phyloP scores from a whole-genome alignment of 2,329 filamentous ascomycete species.

The Macrophomina phaseolina region DNA sequence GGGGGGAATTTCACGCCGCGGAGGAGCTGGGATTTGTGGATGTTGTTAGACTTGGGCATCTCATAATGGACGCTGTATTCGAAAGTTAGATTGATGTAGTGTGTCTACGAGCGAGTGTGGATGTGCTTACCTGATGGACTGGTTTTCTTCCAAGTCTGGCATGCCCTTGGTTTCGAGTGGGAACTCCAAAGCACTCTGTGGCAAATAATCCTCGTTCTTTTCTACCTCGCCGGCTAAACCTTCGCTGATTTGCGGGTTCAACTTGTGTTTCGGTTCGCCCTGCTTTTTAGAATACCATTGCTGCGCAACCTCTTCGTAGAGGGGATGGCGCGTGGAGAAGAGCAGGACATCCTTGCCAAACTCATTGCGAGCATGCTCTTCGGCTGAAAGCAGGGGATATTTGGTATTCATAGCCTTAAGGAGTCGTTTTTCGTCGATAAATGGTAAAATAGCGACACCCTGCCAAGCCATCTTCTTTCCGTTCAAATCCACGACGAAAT shows the following conservation, averaged over 20 bases:
- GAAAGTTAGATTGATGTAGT: conserved; percentile 37
- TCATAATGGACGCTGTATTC: conserved; percentile 77
- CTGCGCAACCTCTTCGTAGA: conserved; percentile 83
- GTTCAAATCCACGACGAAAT: conserved; percentile 92
- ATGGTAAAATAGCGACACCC: conserved; percentile 89
- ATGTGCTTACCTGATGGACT: conserved; percentile 75
- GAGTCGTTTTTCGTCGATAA: conserved; percentile 90
- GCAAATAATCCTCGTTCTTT: conserved; percentile 83
- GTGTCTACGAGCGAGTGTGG: neutral
- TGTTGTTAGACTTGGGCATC: conserved; percentile 72
- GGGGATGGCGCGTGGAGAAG: conserved; percentile 79
- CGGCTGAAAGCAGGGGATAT: conserved; percentile 77
- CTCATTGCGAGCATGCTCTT: conserved; percentile 79
- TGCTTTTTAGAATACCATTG: conserved; percentile 94
- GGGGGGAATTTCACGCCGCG: conserved; percentile 77
- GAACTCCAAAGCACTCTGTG: conserved; percentile 80
- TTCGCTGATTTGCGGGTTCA: conserved; percentile 76
- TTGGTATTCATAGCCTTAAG: conserved; percentile 81
- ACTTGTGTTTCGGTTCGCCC: conserved; percentile 66
- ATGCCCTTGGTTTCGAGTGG: conserved; percentile 74
- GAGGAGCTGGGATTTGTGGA: conserved; percentile 93
- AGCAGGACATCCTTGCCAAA: conserved; percentile 82
- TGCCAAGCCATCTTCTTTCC: conserved; percentile 99
- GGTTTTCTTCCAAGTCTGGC: conserved; percentile 82
- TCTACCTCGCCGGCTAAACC: conserved; percentile 81